phyloP scores from a whole-genome alignment of 495 filamentous ascomycete genomes.

The Pyrenula aspistea region DNA sequence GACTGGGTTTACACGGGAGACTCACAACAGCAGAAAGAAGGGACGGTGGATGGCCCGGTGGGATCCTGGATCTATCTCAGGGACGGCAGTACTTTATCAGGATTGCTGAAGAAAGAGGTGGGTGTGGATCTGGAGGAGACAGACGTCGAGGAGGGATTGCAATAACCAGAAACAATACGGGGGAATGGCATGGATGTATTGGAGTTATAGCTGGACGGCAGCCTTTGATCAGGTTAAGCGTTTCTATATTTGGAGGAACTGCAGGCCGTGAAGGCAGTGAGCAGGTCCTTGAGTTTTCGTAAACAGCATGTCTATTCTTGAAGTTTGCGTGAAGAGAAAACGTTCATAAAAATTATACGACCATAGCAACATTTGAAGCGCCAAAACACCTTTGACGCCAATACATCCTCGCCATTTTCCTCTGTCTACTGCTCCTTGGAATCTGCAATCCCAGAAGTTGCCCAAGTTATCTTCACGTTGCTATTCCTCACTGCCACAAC shows the following conservation, averaged over 20 bases:
- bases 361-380: too few relatives aligned
- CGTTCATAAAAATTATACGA: too few relatives aligned
- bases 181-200: neutral
- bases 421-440: neutral
- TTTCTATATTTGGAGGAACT: neutral
- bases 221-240: neutral
- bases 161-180: neutral
- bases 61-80: conserved; percentile 79
- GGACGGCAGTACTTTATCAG: conserved; percentile 62
- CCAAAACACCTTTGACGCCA: too few relatives aligned
- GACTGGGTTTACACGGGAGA: conserved; percentile 70
- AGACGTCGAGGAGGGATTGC: neutral
- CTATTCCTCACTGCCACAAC: neutral
- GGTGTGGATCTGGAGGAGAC: neutral
- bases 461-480: neutral
- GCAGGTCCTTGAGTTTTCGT: neutral
- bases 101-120: conserved; percentile 61
- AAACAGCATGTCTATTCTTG: too few relatives aligned
- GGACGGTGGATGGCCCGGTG: conserved; percentile 26
- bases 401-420: too few relatives aligned
- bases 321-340: too few relatives aligned
- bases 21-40: conserved; percentile 62
- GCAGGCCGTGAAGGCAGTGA: neutral
- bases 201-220: neutral
- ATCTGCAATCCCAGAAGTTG: neutral